Base-by-base conservation (phyloP, 768 basidiomycete species). In the Pulveroboletus ravenelii region DNA sequence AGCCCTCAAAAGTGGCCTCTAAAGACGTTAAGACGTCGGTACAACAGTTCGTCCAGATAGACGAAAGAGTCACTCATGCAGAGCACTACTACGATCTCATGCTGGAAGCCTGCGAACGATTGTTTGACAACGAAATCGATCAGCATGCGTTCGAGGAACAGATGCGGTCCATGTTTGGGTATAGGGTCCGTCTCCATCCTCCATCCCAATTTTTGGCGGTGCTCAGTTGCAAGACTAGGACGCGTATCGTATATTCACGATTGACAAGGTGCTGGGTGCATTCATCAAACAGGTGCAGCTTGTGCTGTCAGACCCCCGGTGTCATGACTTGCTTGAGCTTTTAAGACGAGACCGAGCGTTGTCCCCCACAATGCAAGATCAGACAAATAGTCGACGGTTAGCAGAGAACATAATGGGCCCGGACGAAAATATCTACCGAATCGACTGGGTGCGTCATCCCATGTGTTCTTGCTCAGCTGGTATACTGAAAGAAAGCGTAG, bases 61-160 rank as follows among this genome's bases (percentile, higher is more conserved):
- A 67, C 27, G 71, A 74, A 36, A 65, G 67, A 18, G 52, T 63
- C 20, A 68, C 77, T 17, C 74, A 80, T 10, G 76, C 82, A 5
- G 77, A 77, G 27, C 82, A 88, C 57, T 89, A 82, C 59, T 97
- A 97, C 59, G 84, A 85, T 42, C 75, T 93, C 48, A 72, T 93
- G 60, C 77, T 99, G 14, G 88, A 87, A 51, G 83, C 88, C 4
- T 91, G 89, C 63, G 96, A 99, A 66, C 79, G 84, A 52, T 67
- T 98, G 40, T 96, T 97, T 57, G 94, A 94, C 62, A 89, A 87
- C 56, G 91, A 96, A 64, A 75, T 98, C 20, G 96, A 99, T 60
- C 86, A 86, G 56, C 72, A 75, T 38, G 78, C 75, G 5, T 98
- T 94, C 64, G 95, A 98, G 69, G 96, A 99, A 58, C 88, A 88